Conservation (phyloP, 495 filamentous ascomycete species). For the Pseudoneurospora amorphoporcata region DNA sequence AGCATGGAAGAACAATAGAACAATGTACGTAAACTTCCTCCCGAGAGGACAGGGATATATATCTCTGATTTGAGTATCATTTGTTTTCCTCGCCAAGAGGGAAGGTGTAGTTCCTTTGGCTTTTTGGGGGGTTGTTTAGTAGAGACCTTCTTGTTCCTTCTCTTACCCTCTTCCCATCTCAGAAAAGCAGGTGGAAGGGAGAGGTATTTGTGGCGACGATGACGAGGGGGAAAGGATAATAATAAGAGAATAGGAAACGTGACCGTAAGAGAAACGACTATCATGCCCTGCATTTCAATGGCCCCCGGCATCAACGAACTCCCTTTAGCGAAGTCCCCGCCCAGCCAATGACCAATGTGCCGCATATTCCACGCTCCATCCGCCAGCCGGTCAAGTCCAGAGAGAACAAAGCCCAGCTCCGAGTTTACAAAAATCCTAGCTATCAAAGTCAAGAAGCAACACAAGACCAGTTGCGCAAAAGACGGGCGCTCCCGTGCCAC, state of each 20-base stretch:
- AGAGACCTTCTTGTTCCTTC: not conserved
- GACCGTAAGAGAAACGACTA: conserved; percentile 11
- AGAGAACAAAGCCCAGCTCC: conserved; percentile 8
- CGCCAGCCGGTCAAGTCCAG: conserved; percentile 1
- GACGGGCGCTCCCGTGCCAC: not conserved
- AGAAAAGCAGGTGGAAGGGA: not conserved
- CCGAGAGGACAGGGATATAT: not conserved
- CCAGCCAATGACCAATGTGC: conserved; percentile 15
- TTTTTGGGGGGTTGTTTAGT: not conserved
- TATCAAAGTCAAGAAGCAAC: conserved; percentile 1
- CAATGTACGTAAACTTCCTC: not conserved
- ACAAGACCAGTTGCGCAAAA: conserved; percentile 10
- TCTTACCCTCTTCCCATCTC: not conserved
- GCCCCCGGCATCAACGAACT: conserved; percentile 22
- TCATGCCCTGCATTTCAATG: conserved; percentile 30
- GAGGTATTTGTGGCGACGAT: conserved; percentile 4
- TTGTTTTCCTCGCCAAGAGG: not conserved
- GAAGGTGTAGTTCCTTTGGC: not conserved
- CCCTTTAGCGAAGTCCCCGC: conserved; percentile 17
- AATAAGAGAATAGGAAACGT: conserved; percentile 9
- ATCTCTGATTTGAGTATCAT: not conserved
- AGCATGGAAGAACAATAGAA: not conserved
- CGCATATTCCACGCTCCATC: conserved; percentile 12
- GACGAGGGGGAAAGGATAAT: conserved; percentile 4
- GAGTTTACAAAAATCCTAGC: not conserved